A percentile compares a stretch with the other conserved stretches of the same genome.
Conservation (phyloP, 768 basidiomycete genomes). For the Lactarius hatsudake region DNA sequence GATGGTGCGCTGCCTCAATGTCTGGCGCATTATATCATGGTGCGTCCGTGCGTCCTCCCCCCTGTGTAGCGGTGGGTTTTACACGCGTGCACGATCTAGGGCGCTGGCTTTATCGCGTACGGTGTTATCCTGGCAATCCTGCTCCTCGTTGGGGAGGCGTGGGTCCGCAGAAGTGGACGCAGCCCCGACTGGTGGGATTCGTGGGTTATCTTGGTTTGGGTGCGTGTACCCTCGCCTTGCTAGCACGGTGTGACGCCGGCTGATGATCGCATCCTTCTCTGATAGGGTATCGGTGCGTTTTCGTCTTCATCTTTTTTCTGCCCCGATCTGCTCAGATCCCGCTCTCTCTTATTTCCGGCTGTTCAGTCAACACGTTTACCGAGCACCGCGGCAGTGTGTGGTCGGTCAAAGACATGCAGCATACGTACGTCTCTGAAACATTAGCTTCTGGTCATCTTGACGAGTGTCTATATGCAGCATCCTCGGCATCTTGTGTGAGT, state of each 20-base stretch:
- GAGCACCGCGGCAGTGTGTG: conserved; percentile 79
- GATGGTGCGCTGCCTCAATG: conserved; percentile 82
- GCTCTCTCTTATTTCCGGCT: conserved; percentile 4
- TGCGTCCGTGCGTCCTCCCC: conserved; percentile 28
- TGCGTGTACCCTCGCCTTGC: conserved; percentile 34
- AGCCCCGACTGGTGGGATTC: conserved; percentile 90
- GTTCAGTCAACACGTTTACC: conserved; percentile 84
- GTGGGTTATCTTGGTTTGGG: conserved; percentile 57
- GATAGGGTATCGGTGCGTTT: conserved; percentile 29
- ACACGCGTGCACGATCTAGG: conserved; percentile 37
- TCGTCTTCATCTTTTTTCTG: neutral
- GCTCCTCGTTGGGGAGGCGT: conserved; percentile 71
- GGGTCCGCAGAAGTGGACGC: conserved; percentile 65
- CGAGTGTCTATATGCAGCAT: conserved; percentile 43
- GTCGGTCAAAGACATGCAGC: conserved; percentile 94
- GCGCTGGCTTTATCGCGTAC: conserved; percentile 88
- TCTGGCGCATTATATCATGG: conserved; percentile 84
- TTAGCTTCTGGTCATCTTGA: conserved; percentile 7
- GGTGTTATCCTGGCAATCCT: conserved; percentile 78
- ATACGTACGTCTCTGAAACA: conserved; percentile 57
- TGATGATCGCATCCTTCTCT: conserved; percentile 1
- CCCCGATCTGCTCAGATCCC: neutral
- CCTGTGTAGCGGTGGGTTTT: neutral
- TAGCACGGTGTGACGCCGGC: neutral
- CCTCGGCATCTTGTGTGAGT: conserved; percentile 68